Base-by-base conservation (phyloP, 2,329 filamentous ascomycete species). In the Cladosporium sp. region DNA sequence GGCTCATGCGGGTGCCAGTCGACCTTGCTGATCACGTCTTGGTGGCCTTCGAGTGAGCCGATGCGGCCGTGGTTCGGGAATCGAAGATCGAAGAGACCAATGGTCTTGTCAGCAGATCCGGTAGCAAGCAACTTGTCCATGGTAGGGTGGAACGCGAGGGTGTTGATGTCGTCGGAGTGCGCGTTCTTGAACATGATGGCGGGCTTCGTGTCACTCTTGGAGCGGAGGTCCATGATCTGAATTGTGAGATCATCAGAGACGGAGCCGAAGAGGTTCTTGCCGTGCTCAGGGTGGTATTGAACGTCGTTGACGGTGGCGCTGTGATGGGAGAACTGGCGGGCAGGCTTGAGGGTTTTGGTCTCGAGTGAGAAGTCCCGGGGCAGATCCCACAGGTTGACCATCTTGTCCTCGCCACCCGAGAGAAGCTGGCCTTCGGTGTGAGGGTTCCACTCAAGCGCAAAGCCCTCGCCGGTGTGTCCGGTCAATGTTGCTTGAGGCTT, bases 231-330 rank as follows among this genome's bases (percentile, higher is more conserved):
- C 53, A 97, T 79, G 54, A 99, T 86, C 69, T 96, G 89, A 54
- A 97, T 82, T 7, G 89, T 96, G 59, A 93, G 79, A 67, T 99
- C 93, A 67, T 99, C 93, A 3, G 93, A 97, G 3, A 96, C 93
- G 13, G 88, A 92, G 56, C 92, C 95, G 55, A 99, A 88, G 56
- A 95, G 84, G 60, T 85, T 84, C 62, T 83, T 85, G 55, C 65
- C 67, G 56, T 92, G 88, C 38, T 90, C 80, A 7, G 92, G 91
- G 62, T 97, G 92, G 66, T 95, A 89, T 71, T 97, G 90, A 27
- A 99, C 91, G 64, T 99, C 93, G 68, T 99, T 99, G 66, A 99
- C 93, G 48, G 93, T 88, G 20, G 92, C 85, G 17, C 80, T 84
- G 69, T 99, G 95, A 58, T 96, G 88, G 1, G 84, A 92, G 71